These are phyloP conservation scores for Linnemannia exigua DNA, from an alignment of 192 early-diverging fungal genomes.

Conservation along the genomic window DNA sequence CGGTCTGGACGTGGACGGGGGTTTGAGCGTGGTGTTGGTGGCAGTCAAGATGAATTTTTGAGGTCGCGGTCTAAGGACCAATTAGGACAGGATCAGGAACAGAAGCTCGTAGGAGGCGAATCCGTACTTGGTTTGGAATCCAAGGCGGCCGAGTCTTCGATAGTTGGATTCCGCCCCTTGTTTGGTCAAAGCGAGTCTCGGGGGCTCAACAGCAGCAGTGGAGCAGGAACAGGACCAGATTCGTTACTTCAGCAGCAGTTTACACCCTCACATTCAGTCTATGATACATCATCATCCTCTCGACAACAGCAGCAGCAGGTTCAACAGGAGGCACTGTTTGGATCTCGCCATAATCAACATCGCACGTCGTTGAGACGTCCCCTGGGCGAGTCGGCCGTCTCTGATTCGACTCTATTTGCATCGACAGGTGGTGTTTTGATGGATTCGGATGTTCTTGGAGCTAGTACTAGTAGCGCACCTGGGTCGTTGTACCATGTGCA, in stretches of 20 bases:
- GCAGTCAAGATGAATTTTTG: slow-evolving; percentile 7
- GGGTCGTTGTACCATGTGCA: slow-evolving; percentile 14
- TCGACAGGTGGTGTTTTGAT: slow-evolving; percentile 18
- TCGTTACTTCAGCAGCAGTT: slow-evolving; percentile 6
- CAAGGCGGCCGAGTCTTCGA: neutral
- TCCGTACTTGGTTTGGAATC: slow-evolving; percentile 10
- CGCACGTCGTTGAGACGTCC: slow-evolving; percentile 9
- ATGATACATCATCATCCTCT: neutral
- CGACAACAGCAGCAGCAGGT: slow-evolving; percentile 20
- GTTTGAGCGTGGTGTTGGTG: neutral
- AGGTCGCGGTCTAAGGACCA: slow-evolving; percentile 8
- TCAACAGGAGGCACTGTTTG: neutral
- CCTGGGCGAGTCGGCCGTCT: slow-evolving; percentile 13
- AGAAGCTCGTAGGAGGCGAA: neutral
- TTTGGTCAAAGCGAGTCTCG: slow-evolving; percentile 33
- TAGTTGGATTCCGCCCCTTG: slow-evolving; percentile 42
- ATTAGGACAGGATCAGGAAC: slow-evolving; percentile 3
- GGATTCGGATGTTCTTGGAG: slow-evolving; percentile 5
- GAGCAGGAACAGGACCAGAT: neutral
- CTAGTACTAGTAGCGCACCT: neutral
- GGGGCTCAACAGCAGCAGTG: slow-evolving; percentile 3
- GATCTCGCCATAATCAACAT: slow-evolving; percentile 10
- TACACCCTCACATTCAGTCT: neutral
- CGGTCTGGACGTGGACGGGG: slow-evolving; percentile 28
- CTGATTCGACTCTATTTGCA: slow-evolving; percentile 22